Base-by-base conservation (phyloP, 2,329 filamentous ascomycete species). In the Epichloe sp. region DNA sequence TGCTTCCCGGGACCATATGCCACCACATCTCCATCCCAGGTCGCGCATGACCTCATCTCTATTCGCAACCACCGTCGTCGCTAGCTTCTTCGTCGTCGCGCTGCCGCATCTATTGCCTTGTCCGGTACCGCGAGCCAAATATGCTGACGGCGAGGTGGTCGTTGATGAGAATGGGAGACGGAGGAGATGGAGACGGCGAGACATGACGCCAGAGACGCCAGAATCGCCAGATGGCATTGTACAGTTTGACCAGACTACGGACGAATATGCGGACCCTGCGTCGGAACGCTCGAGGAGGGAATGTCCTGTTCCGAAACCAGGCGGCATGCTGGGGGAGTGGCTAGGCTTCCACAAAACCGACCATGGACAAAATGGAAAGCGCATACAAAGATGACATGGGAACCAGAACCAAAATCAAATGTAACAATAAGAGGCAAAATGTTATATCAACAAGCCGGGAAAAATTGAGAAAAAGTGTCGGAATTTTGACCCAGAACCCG, bases 31-130 rank as follows among this genome's bases (percentile, higher is more conserved):
- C 42, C 93, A 98, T 68, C 93, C 93, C 36, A 84, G 90, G 68
- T 97, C 91, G 59, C 84, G 88, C 61, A 87, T 88, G 72, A 98
- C 93, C 60, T 90, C 86, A 52, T 93, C 89, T 44, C 83, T 98
- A 54, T 98, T 98, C 72, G 89, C 88, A 48, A 88, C 86, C n/a
- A 97, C 91, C 1, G 79, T 97, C 50, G 77, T 87, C 55, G 83
- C 89, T 35, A 93, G 86, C 59, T 95, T 98, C 68, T 78, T 95
- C 56, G 90, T 98, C 55, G 93, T 98, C 49, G 88, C 81, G 34
- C 75, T 95, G 44, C 93, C 93, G 21, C 93, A 98, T 66, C 65
- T 94, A 34, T 79, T 98, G 17, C 93, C 93, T 1, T 98, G 93
- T 65, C 93, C 93, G 1, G 87, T 88, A 44, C 87, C 87, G 2